Conservation (phyloP, 768 basidiomycete genomes). For the Mycena metata region DNA sequence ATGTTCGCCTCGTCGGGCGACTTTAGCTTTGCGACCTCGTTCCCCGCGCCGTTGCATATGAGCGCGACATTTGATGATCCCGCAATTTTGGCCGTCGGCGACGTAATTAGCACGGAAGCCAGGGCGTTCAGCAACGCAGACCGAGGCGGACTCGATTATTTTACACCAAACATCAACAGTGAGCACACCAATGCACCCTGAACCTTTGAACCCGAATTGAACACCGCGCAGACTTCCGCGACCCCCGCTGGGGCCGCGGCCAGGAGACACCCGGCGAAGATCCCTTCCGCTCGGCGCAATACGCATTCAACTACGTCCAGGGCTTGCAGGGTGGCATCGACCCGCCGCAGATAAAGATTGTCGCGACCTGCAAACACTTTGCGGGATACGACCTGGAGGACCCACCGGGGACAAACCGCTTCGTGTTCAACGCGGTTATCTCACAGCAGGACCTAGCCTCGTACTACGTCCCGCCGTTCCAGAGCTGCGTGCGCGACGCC, state of each 20-base stretch:
- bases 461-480: constrained; percentile 69
- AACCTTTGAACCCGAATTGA: no score
- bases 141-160: constrained; percentile 66
- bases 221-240: constrained; percentile 57
- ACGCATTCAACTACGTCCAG: constrained; percentile 64
- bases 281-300: constrained; percentile 64
- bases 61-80: constrained; percentile 68
- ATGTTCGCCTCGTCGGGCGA: constrained; percentile 62
- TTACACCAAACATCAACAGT: constrained; percentile 67
- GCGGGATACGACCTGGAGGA: constrained; percentile 70
- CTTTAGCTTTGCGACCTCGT: constrained; percentile 70
- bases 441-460: constrained; percentile 67
- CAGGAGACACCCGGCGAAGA: constrained; percentile 76
- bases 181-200: no score
- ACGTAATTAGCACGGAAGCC: constrained; percentile 67
- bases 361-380: constrained; percentile 73
- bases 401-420: not conserved
- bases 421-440: constrained; percentile 62
- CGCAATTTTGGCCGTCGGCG: constrained; percentile 61
- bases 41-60: constrained; percentile 68
- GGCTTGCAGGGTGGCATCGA: constrained; percentile 72
- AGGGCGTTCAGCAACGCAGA: constrained; percentile 70
- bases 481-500: constrained; percentile 70
- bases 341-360: constrained; percentile 61
- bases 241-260: constrained; percentile 73